Evolutionary conservation across 2,329 filamentous ascomycete species (phyloP).

Genomic region (Cladophialophora yegresii): DNA sequence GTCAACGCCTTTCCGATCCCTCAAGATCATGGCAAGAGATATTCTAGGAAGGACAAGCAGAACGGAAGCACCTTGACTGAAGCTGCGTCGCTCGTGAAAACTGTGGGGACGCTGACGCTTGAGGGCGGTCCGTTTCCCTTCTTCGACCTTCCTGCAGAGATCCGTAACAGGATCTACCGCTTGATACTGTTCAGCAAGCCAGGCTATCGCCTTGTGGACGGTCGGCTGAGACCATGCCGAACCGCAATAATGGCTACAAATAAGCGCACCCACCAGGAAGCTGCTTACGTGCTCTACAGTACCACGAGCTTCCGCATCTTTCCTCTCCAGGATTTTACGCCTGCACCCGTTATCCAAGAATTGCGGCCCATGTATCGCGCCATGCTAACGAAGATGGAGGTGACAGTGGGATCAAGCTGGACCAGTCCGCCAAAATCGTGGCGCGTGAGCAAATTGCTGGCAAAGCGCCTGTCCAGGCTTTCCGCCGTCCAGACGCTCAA

Average conservation of each 20-base stretch:
- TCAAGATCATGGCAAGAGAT: constrained; percentile 34
- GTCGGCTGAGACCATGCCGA: constrained; percentile 20
- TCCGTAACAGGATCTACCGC: constrained; percentile 53
- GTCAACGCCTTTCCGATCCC: constrained; percentile 37
- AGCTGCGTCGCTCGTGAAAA: constrained; percentile 17
- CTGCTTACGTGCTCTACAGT: constrained; percentile 55
- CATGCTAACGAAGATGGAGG: constrained; percentile 56
- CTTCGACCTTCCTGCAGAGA: constrained; percentile 56
- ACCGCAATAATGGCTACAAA: constrained; percentile 45
- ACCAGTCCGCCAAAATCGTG: constrained; percentile 58
- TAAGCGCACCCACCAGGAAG: constrained; percentile 54
- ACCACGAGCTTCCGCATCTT: constrained; percentile 57
- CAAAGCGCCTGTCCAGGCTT: constrained; percentile 38
- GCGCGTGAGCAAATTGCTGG: constrained; percentile 53
- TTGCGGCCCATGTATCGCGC: constrained; percentile 55
- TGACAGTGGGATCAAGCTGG: constrained; percentile 63
- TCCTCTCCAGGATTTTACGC: constrained; percentile 53
- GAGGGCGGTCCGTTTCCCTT: constrained; percentile 49
- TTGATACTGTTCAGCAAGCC: constrained; percentile 26
- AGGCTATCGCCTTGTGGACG: constrained; percentile 37
- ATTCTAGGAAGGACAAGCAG: constrained; percentile 33
- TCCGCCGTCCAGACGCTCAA: constrained; percentile 52
- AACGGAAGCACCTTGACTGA: constrained; percentile 12
- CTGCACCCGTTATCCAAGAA: constrained; percentile 49
- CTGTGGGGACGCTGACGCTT: constrained; percentile 3